phyloP scores from a whole-genome alignment of 129 eudicot species.

The Cynara cardunculus region DNA sequence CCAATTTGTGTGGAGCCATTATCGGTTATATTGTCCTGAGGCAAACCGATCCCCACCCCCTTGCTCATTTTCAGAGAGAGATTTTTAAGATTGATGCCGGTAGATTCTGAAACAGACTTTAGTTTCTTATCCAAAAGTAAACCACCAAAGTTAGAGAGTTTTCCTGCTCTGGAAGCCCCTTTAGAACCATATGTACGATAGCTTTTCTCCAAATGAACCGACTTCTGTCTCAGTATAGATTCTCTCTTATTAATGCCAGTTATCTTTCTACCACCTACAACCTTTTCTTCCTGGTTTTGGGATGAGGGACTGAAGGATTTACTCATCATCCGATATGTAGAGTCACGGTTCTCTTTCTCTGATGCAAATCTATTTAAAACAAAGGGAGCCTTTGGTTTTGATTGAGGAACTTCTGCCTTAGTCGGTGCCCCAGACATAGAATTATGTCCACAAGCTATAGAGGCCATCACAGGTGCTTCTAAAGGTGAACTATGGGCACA shows the following conservation, averaged over 20 bases:
- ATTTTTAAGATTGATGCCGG: slow-evolving; percentile 58
- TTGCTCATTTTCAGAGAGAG: slow-evolving; percentile 48
- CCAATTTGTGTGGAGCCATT: slow-evolving; percentile 29
- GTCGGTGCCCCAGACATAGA: slow-evolving; percentile 27
- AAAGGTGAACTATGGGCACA: slow-evolving; percentile 32
- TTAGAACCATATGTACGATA: slow-evolving; percentile 73
- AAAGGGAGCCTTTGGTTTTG: slow-evolving; percentile 42
- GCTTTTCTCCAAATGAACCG: slow-evolving; percentile 82
- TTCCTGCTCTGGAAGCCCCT: slow-evolving; percentile 73
- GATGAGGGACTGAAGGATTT: slow-evolving; percentile 56
- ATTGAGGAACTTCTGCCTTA: slow-evolving; percentile 36
- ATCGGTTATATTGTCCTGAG: slow-evolving; percentile 39
- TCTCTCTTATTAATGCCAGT: slow-evolving; percentile 77
- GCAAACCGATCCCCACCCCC: slow-evolving; percentile 41
- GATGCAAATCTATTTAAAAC: slow-evolving; percentile 42
- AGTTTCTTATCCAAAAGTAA: slow-evolving; percentile 79
- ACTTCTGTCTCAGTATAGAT: slow-evolving; percentile 75
- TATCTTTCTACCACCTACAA: slow-evolving; percentile 64
- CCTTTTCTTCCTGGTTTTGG: slow-evolving; percentile 60
- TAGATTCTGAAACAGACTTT: slow-evolving; percentile 72
- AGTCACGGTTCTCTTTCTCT: slow-evolving; percentile 47
- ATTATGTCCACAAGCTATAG: slow-evolving; percentile 31
- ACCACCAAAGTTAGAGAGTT: slow-evolving; percentile 70
- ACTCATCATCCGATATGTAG: slow-evolving; percentile 27
- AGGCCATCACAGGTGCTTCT: slow-evolving; percentile 33